These are phyloP conservation scores for Penicillium sp. DNA, from an alignment of 2,329 filamentous ascomycete genomes.

Conservation along the genomic window DNA sequence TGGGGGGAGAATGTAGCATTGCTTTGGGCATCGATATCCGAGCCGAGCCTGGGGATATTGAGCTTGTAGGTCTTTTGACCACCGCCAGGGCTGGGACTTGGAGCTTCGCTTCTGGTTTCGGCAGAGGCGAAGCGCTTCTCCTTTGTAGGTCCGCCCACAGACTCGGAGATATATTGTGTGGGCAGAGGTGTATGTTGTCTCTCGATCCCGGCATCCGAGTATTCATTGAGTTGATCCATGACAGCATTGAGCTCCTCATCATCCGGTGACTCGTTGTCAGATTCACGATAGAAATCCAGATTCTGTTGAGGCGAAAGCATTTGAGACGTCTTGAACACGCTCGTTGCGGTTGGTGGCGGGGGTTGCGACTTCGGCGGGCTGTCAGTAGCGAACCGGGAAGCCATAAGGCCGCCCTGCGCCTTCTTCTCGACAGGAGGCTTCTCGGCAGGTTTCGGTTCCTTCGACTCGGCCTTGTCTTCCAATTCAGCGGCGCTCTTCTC, in stretches of 20 bases:
- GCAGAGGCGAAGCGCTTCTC: slow-evolving; percentile 53
- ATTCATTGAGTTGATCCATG: slow-evolving; percentile 78
- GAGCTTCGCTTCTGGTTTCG: slow-evolving; percentile 63
- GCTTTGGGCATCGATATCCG: slow-evolving; percentile 39
- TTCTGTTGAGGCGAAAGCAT: slow-evolving; percentile 11
- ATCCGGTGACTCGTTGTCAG: slow-evolving; percentile 36
- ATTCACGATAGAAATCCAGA: slow-evolving; percentile 20
- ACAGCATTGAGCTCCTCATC: slow-evolving; percentile 81
- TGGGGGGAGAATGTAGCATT: slow-evolving; percentile 55
- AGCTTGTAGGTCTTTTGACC: slow-evolving; percentile 47
- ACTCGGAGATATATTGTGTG: slow-evolving; percentile 26
- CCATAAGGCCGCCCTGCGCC: slow-evolving; percentile 25
- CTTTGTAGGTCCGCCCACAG: slow-evolving; percentile 51
- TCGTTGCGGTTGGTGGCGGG: slow-evolving; percentile 1
- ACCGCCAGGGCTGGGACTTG: slow-evolving; percentile 68
- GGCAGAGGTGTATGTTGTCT: slow-evolving; percentile 47
- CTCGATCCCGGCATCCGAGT: slow-evolving; percentile 72
- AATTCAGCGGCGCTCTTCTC: slow-evolving; percentile 12
- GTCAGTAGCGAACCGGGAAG: slow-evolving; percentile 31
- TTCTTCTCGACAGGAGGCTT: no score
- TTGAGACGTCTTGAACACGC: slow-evolving; percentile 1
- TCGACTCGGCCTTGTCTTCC: not conserved
- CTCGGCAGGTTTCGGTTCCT: slow-evolving; percentile 8
- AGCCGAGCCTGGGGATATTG: slow-evolving; percentile 43
- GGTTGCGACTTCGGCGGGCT: slow-evolving; percentile 26